Conservation (phyloP, 306 rosid species). For the Fagus crenata region DNA sequence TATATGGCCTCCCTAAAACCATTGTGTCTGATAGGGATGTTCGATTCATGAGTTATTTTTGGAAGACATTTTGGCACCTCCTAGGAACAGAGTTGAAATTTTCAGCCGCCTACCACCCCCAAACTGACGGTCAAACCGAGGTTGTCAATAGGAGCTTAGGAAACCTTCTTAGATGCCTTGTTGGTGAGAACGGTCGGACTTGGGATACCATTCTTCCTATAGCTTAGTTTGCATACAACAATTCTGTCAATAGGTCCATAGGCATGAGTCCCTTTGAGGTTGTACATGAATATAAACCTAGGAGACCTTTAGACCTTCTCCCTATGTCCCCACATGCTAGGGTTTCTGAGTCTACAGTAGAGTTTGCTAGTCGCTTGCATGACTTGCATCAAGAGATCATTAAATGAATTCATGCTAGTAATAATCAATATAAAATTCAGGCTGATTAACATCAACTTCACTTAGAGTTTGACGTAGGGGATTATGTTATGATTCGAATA, state of each 20-base stretch:
- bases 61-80: neutral
- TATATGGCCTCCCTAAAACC: neutral
- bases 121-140: neutral
- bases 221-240: neutral
- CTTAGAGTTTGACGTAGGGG: neutral
- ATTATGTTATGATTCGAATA: neutral
- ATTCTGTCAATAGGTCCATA: neutral
- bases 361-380: neutral
- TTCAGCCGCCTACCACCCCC: neutral
- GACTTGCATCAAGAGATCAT: neutral
- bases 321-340: neutral
- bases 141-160: neutral
- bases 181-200: neutral
- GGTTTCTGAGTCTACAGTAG: too few species aligned
- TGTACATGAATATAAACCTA: neutral
- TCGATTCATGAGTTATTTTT: neutral
- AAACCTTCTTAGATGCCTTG: neutral
- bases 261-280: neutral
- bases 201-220: neutral
- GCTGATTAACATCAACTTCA: neutral
- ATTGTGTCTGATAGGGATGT: neutral
- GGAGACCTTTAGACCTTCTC: neutral
- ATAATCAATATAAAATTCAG: neutral
- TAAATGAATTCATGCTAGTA: neutral
- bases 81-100: neutral